Evolutionary conservation across 345 rosid genomes (phyloP), one percentile per base, ranked within the genome.

Genomic region (Eucalyptus cloeziana): DNA sequence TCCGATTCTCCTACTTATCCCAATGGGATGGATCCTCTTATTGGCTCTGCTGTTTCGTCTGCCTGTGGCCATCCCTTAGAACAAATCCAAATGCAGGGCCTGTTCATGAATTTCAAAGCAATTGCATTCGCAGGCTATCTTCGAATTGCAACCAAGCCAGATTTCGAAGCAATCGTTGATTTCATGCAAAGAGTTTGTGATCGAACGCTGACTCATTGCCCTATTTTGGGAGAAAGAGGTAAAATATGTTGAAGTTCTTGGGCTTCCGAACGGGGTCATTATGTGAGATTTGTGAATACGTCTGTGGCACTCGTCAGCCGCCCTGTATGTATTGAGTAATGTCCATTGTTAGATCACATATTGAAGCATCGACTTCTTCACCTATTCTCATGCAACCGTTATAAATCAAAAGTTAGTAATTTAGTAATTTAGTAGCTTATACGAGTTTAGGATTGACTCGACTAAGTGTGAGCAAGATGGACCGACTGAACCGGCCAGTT

Each of bases 401-500:
- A 16, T 25, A 27, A 37, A 31, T 31, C 22, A 16, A 69, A 69
- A 31, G 80, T 69, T 31, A 31, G 58, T 52, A 52, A 21, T 51
- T 51, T 51, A 51, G 56, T 7, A 51, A 1, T 52, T 52, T 52
- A 52, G 58, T 7, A 52, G 0, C 5, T 52, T 52, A 3, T 21
- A 6, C 3, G 8, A 16, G 58, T 52, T 52, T 21, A 52, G 25
- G 58, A 52, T 52, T 52, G 24, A 52, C 25, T 21, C 2, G 25
- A 52, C 9, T 52, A 21, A 25, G 58, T 52, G 10, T 52, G 58
- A 52, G 10, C 0, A 0, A 52, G 58, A 52, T 52, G 58, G 25
- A 52, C 2, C 10, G 2, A 52, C 2, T 21, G 6, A 56, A 56
- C 1, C 2, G 1, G 13, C 13, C 1, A 24, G 0, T 56, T 24